A percentile compares a stretch with the other conserved stretches of the same genome.
Conservation (phyloP, 2,329 filamentous ascomycete species). For the Trichophaea hybrida region DNA sequence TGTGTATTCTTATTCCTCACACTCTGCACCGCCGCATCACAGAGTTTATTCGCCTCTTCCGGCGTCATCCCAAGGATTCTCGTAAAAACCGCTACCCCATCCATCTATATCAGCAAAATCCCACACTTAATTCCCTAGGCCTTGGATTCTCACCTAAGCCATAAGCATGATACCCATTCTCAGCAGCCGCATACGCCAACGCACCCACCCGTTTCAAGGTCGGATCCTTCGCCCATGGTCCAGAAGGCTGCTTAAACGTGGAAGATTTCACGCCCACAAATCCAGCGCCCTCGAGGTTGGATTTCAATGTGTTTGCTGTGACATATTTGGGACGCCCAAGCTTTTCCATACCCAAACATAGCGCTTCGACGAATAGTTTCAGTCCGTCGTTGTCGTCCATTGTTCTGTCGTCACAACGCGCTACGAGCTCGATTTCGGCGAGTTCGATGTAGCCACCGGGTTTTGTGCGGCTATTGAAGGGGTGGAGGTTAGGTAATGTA, state of each 20-base stretch:
- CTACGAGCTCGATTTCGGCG: background rate
- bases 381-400: background rate
- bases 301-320: background rate
- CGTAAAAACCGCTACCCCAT: too few relatives aligned
- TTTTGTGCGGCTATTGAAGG: background rate
- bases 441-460: slow-evolving; percentile 7
- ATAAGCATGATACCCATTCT: background rate
- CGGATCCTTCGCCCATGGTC: background rate
- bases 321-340: background rate
- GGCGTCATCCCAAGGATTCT: too few relatives aligned
- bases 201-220: background rate
- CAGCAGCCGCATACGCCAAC: background rate
- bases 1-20: too few relatives aligned
- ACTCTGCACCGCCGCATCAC: too few relatives aligned
- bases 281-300: slow-evolving; percentile 1
- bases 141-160: too few relatives aligned
- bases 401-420: background rate
- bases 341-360: background rate
- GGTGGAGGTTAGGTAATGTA: background rate
- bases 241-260: background rate
- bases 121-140: too few relatives aligned
- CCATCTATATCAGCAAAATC: too few relatives aligned
- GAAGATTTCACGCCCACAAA: background rate
- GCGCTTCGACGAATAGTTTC: background rate
- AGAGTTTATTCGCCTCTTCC: too few relatives aligned